A percentile compares a stretch with the other conserved stretches of the same genome.
phyloP scores from a whole-genome alignment of 192 early-diverging fungal genomes.

The Coemansia sp. region DNA sequence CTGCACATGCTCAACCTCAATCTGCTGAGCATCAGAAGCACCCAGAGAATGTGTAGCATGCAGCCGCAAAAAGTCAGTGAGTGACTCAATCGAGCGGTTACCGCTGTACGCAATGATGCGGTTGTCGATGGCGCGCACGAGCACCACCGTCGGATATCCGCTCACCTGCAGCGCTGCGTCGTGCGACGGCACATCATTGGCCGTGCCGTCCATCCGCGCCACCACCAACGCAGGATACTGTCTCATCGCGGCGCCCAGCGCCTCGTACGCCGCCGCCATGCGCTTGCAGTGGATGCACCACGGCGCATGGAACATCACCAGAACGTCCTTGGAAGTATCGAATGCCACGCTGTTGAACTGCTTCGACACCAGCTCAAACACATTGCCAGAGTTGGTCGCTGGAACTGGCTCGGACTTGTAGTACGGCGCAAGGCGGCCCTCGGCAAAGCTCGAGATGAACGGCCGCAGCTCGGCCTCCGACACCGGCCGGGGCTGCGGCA shows the following conservation, averaged over 20 bases:
- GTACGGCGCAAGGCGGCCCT: conserved; percentile 67
- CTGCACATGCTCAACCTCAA: not conserved
- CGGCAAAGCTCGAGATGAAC: conserved; percentile 63
- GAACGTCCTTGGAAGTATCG: conserved; percentile 83
- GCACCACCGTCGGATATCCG: conserved; percentile 93
- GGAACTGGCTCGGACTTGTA: conserved; percentile 82
- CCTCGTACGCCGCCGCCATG: conserved; percentile 72
- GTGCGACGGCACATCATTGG: conserved; percentile 82
- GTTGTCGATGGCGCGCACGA: conserved; percentile 83
- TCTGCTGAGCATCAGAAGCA: not conserved
- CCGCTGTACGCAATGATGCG: conserved; percentile 77
- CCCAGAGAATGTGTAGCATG: conserved; percentile 58
- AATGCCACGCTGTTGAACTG: conserved; percentile 81
- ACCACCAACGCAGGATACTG: conserved; percentile 58
- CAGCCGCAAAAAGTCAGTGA: conserved; percentile 73
- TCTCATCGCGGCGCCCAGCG: conserved; percentile 66
- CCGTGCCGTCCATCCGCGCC: conserved; percentile 93
- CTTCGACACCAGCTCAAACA: conserved; percentile 84
- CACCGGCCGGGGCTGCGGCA: conserved; percentile 65
- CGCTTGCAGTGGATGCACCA: conserved; percentile 86
- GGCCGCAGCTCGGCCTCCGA: conserved; percentile 57
- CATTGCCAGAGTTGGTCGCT: conserved; percentile 74
- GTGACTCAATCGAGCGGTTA: conserved; percentile 70
- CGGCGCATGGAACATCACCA: conserved; percentile 87
- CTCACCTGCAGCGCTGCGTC: conserved; percentile 64